Evolutionary conservation across 768 basidiomycete species (phyloP), one percentile per base, ranked within the genome.

Genomic region (Russula vinacea): DNA sequence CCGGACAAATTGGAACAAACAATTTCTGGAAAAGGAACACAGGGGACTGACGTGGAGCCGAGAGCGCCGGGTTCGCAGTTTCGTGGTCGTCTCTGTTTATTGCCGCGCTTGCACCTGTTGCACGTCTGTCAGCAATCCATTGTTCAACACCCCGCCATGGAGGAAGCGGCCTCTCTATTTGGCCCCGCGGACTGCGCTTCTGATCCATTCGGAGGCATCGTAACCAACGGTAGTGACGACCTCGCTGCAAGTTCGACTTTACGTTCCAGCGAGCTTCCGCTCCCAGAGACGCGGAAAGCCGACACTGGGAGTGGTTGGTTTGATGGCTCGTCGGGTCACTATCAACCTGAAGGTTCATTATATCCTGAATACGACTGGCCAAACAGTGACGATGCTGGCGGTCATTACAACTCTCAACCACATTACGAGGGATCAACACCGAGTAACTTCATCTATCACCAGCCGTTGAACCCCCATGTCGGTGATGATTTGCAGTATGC

Each of bases 121-220:
- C 52, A 55, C 62, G 70, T 71, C 71, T 88, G 50, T 37, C 56
- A 45, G 24, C 40, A 58, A 35, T 11, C n/a, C 44, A 47, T 47
- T 35, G 9, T 14, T 47, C 24, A 29, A 52, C 88, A 87, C 82
- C 78, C 6, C 73, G 78, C 80, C 68, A 84, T 87, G 62, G 89
- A 90, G 78, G 85, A 88, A 68, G 91, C 91, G 40, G 87, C 90
- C 57, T 86, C 88, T 62, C 86, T 93, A 52, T 93, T 93, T 78
- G 88, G 85, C 66, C 76, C 82, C 58, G 83, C 83, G 37, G 87
- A 90, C 71, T 71, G 83, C 22, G 63, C 75, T 39, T 77, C 75
- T 11, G 79, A 78, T 66, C 76, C 75, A 45, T 78, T 81, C 56
- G 70, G 77, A n/a, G 63, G 66, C 58, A 67, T 70, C 29, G 52